phyloP scores from a whole-genome alignment of 2,329 filamentous ascomycete species.

The Aspergillus brasiliensis region DNA sequence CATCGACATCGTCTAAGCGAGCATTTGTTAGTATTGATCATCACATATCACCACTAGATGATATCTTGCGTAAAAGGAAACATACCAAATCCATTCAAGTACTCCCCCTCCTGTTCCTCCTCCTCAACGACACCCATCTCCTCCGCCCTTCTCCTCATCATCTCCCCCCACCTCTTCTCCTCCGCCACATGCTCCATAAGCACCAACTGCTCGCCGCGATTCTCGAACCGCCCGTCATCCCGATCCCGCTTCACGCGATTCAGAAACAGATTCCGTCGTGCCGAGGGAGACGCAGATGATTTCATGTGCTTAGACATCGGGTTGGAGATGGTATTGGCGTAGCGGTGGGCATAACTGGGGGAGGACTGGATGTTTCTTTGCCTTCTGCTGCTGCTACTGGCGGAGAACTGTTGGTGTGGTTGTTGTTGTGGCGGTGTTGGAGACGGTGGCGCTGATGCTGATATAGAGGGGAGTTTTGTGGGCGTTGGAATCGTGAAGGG shows the following conservation, averaged over 20 bases:
- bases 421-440: neutral
- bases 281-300: conserved; percentile 26
- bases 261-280: conserved; percentile 43
- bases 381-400: too few species aligned
- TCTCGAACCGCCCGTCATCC: conserved; percentile 41
- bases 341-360: conserved; percentile 40
- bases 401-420: neutral
- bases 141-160: conserved; percentile 38
- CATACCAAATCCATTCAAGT: conserved; percentile 29
- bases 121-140: conserved; percentile 24
- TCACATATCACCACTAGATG: neutral
- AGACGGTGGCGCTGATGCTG: neutral
- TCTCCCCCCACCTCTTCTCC: conserved; percentile 42
- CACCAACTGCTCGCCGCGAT: conserved; percentile 46
- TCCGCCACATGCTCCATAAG: conserved; percentile 45
- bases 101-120: conserved; percentile 26
- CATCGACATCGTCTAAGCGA: conserved; percentile 29
- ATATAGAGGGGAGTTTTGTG: neutral
- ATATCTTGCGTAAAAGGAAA: conserved; percentile 8
- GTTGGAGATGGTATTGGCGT: conserved; percentile 35
- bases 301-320: conserved; percentile 30
- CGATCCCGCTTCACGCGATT: conserved; percentile 46
- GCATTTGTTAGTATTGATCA: conserved; percentile 8
- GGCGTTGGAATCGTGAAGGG: neutral
- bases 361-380: conserved; percentile 13